Evolutionary conservation across 306 rosid genomes (phyloP).

Genomic region (Chamaecrista fasciculata): DNA sequence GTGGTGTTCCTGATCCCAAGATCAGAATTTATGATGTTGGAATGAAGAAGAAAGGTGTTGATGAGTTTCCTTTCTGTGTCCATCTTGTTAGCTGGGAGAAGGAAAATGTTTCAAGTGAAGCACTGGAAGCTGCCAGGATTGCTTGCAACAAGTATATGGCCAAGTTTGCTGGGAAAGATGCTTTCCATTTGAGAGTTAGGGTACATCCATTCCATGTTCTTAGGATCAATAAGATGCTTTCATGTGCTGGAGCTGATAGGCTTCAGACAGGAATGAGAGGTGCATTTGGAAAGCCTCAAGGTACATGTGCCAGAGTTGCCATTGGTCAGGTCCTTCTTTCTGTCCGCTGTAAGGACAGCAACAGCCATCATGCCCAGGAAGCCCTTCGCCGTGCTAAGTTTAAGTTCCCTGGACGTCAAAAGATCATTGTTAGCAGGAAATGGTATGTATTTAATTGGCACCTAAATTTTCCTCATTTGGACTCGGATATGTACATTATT

Average conservation of each 20-base stretch:
- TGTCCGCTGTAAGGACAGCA: constrained; percentile 77
- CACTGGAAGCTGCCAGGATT: constrained; percentile 78
- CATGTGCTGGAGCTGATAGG: constrained; percentile 63
- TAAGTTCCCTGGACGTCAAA: constrained; percentile 82
- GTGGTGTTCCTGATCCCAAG: constrained; percentile 92
- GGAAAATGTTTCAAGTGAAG: constrained; percentile 83
- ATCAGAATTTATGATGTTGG: constrained; percentile 89
- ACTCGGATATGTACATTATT: neutral
- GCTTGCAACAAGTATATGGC: constrained; percentile 89
- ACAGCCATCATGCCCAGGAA: constrained; percentile 75
- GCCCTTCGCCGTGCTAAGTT: constrained; percentile 85
- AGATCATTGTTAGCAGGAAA: constrained; percentile 78
- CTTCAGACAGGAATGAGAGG: constrained; percentile 94
- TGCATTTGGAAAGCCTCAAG: constrained; percentile 75
- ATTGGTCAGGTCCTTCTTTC: constrained; percentile 83
- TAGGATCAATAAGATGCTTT: constrained; percentile 83
- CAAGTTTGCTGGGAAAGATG: constrained; percentile 79
- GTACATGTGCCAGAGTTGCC: constrained; percentile 67
- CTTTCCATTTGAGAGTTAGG: constrained; percentile 84
- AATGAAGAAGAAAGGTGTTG: constrained; percentile 86
- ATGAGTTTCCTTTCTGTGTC: constrained; percentile 87
- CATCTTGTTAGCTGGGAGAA: constrained; percentile 91
- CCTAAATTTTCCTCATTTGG: neutral
- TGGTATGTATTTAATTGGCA: constrained; percentile 44
- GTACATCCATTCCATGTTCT: constrained; percentile 92